These are phyloP conservation scores for Ceratocystiopsis minuta DNA, from an alignment of 2,329 filamentous ascomycete genomes.

Conservation along the genomic window DNA sequence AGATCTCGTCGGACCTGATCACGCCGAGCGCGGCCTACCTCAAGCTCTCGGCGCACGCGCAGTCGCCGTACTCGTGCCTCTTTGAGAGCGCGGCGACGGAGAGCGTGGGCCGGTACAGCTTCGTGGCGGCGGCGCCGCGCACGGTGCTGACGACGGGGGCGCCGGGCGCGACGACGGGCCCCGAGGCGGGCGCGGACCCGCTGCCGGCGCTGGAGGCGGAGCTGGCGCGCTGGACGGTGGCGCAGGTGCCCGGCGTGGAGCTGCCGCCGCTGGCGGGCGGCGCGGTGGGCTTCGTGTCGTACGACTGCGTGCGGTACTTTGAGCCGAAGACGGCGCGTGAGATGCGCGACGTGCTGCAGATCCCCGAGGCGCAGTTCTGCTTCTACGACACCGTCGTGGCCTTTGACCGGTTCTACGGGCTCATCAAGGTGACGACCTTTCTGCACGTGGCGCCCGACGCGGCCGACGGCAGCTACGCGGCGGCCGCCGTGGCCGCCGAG, in stretches of 20 bases:
- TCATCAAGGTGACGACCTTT: slow-evolving; percentile 87
- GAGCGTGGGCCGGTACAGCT: slow-evolving; percentile 86
- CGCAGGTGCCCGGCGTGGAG: slow-evolving; percentile 62
- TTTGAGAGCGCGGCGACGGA: slow-evolving; percentile 89
- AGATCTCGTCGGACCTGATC: slow-evolving; percentile 55
- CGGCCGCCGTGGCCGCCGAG: slow-evolving; percentile 35
- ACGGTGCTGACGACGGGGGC: slow-evolving; percentile 78
- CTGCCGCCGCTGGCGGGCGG: slow-evolving; percentile 80
- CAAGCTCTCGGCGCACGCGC: slow-evolving; percentile 62
- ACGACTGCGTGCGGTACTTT: slow-evolving; percentile 77
- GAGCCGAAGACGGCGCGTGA: slow-evolving; percentile 79
- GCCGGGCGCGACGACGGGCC: too few relatives aligned
- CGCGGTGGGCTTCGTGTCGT: slow-evolving; percentile 90
- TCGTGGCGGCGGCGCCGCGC: slow-evolving; percentile 53
- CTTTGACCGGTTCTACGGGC: slow-evolving; percentile 86
- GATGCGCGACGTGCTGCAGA: slow-evolving; percentile 71
- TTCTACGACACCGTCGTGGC: slow-evolving; percentile 87
- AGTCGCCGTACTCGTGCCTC: slow-evolving; percentile 59
- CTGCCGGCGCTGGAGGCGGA: slow-evolving; percentile 68
- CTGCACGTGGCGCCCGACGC: slow-evolving; percentile 43
- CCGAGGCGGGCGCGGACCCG: slow-evolving; percentile 69
- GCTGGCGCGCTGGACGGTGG: slow-evolving; percentile 60
- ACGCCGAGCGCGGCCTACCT: slow-evolving; percentile 92
- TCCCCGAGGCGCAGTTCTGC: slow-evolving; percentile 95
- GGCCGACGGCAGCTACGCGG: slow-evolving; percentile 4